These are phyloP conservation scores for Rubia tinctorum DNA, from an alignment of 305 asterid species.

Conservation along the genomic window DNA sequence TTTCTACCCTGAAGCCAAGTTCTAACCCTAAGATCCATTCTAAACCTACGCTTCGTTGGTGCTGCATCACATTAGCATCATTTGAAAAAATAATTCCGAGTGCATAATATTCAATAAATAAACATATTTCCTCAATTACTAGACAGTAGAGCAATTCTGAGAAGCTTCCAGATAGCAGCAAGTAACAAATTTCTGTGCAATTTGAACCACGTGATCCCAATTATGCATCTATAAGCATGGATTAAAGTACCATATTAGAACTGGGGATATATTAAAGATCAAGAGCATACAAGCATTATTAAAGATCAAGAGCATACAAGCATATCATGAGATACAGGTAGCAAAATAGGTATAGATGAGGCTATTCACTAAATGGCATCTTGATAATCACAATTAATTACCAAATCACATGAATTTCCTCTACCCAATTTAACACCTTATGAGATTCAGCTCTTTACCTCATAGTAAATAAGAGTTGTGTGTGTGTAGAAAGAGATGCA, in stretches of 20 bases:
- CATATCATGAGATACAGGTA: background rate
- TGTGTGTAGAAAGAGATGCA: background rate
- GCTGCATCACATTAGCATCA: background rate
- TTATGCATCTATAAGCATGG: background rate
- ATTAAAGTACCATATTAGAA: background rate
- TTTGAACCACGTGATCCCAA: background rate
- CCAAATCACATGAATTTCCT: background rate
- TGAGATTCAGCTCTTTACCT: background rate
- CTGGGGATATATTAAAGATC: too few species aligned
- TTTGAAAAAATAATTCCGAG: background rate
- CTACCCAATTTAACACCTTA: background rate
- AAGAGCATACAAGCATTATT: too few species aligned
- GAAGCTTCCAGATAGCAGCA: background rate
- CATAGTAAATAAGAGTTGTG: slow-evolving; percentile 1
- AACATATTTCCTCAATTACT: background rate
- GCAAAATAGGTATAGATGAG: background rate
- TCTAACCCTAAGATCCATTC: too few species aligned
- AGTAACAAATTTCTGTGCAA: background rate
- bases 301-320: background rate
- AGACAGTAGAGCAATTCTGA: background rate
- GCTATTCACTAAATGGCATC: background rate
- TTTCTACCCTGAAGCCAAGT: too few species aligned
- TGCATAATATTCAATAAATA: background rate
- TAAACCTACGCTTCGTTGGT: too few species aligned
- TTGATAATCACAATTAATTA: background rate